A percentile compares a stretch with the other conserved stretches of the same genome.
phyloP scores from a whole-genome alignment of 108 stramenopile species.

The Pseudonitzschia pungens region DNA sequence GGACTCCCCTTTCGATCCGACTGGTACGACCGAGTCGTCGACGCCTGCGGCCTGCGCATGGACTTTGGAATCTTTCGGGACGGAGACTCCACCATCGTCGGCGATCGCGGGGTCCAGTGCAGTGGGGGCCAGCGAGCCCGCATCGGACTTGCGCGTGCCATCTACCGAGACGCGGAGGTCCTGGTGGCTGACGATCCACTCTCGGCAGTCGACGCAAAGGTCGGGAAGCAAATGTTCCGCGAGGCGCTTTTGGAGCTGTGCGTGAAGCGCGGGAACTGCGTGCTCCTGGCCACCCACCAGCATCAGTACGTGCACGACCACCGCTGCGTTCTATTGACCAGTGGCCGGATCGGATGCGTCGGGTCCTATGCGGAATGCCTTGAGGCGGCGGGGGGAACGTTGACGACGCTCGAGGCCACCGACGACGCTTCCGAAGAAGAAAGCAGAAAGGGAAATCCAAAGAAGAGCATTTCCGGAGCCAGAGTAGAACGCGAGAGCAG shows the following conservation, averaged over 20 bases:
- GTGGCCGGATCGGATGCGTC: conserved; percentile 54
- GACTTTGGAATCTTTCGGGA: conserved; percentile 73
- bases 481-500: neutral
- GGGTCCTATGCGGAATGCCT: conserved; percentile 78
- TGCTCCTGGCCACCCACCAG: conserved; percentile 92
- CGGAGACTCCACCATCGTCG: conserved; percentile 86
- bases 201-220: conserved; percentile 92
- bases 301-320: conserved; percentile 79
- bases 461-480: neutral
- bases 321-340: conserved; percentile 74
- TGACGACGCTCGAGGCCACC: conserved; percentile 39
- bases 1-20: conserved; percentile 51
- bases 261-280: conserved; percentile 58
- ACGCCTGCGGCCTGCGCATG: conserved; percentile 71
- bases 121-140: conserved; percentile 93
- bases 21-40: conserved; percentile 62
- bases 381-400: conserved; percentile 47
- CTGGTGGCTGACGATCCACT: conserved; percentile 91
- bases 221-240: conserved; percentile 82
- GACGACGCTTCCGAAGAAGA: neutral
- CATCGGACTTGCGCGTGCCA: conserved; percentile 75
- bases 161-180: conserved; percentile 68
- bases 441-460: neutral
- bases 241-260: conserved; percentile 66
- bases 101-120: conserved; percentile 91